phyloP scores from a whole-genome alignment of 2,329 filamentous ascomycete genomes.

The Aspergillus hiratsukae region DNA sequence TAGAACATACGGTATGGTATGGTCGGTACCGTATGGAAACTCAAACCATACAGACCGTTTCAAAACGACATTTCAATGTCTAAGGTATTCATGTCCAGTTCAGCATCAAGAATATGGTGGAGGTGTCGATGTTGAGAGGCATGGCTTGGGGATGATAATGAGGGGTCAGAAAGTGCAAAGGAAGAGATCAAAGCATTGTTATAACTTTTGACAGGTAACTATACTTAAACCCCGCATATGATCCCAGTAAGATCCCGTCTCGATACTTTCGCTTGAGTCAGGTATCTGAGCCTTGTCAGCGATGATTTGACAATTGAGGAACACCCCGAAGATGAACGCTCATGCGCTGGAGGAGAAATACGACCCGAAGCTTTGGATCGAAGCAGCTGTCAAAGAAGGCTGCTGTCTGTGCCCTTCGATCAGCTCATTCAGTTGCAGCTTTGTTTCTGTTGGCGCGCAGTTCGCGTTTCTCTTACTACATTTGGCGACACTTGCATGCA shows the following conservation, averaged over 20 bases:
- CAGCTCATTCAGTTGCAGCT: background rate
- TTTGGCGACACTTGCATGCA: conserved; percentile 13
- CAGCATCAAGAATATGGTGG: background rate
- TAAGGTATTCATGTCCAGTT: background rate
- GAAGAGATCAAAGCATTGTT: background rate
- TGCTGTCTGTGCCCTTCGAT: background rate
- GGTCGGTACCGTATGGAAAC: background rate
- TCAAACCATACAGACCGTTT: background rate
- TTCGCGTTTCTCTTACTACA: conserved; percentile 7
- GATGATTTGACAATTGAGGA: conserved; percentile 5
- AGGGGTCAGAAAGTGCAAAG: background rate
- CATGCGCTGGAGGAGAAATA: background rate
- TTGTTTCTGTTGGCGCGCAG: background rate
- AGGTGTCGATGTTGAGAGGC: background rate
- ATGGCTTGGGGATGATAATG: background rate
- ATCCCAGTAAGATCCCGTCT: background rate
- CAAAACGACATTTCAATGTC: background rate
- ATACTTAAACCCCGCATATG: conserved; percentile 7
- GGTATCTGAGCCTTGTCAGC: background rate
- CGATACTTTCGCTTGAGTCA: background rate
- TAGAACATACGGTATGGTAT: conserved; percentile 6
- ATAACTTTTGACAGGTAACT: background rate
- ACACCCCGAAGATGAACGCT: background rate
- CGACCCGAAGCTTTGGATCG: background rate
- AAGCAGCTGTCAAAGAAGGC: background rate